These are phyloP conservation scores for Epichloe sp. DNA, from an alignment of 2,329 filamentous ascomycete genomes.

Conservation along the genomic window DNA sequence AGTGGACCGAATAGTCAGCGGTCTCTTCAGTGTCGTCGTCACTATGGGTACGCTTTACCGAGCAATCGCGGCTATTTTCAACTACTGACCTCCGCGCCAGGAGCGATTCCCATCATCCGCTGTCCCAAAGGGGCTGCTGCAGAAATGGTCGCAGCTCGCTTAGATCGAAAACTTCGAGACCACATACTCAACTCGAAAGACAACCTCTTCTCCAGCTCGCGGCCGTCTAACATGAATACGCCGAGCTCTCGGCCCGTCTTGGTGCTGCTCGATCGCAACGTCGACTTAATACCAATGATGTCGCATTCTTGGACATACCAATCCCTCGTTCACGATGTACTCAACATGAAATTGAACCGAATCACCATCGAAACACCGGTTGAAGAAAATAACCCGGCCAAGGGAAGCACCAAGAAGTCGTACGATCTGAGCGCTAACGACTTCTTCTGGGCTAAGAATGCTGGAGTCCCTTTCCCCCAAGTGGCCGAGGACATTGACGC, in stretches of 20 bases:
- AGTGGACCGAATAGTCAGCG: constrained; percentile 84
- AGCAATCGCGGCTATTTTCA: background rate
- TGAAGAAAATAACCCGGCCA: constrained; percentile 63
- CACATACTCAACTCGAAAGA: constrained; percentile 97
- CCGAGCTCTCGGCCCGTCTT: constrained; percentile 73
- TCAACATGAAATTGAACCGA: constrained; percentile 59
- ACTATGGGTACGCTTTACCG: constrained; percentile 62
- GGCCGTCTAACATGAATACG: constrained; percentile 45
- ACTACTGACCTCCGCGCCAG: constrained; percentile 25
- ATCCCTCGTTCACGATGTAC: constrained; percentile 59
- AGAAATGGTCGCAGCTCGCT: constrained; percentile 84
- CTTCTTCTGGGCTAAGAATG: constrained; percentile 95
- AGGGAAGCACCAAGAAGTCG: constrained; percentile 67
- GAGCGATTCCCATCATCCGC: constrained; percentile 86
- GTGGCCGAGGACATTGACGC: constrained; percentile 93
- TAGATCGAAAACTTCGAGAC: constrained; percentile 90
- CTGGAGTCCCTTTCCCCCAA: constrained; percentile 74
- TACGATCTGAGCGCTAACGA: constrained; percentile 86
- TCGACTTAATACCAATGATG: constrained; percentile 96
- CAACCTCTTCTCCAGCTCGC: constrained; percentile 72
- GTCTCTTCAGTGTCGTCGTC: constrained; percentile 95
- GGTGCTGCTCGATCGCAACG: constrained; percentile 86
- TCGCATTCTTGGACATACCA: constrained; percentile 81
- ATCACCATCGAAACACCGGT: constrained; percentile 80
- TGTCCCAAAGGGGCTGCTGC: constrained; percentile 88